Evolutionary conservation across 441 rosid genomes (phyloP), one percentile per base, ranked within the genome.

Genomic region (Arabidopsis lyrata): DNA sequence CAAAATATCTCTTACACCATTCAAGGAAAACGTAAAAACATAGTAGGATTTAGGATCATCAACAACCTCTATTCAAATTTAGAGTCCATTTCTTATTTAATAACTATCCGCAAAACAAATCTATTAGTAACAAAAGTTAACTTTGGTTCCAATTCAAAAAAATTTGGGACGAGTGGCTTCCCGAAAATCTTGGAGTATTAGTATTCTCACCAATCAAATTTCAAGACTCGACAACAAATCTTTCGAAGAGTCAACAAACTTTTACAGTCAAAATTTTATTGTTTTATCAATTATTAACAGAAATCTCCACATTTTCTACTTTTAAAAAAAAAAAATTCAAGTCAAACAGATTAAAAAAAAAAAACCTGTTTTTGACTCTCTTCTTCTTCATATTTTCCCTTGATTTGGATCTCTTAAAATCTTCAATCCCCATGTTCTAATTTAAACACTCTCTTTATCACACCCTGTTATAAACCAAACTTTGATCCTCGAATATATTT

Each of bases 361-460:
- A 68, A 31, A 0, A 56, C 59, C 53, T 57, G 42, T 49, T 31
- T 44, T 74, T 66, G 48, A 69, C 59, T 66, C 67, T 48, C 35
- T 60, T 54, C 49, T 29, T 73, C 73, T 58, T 57, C 52, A 29
- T 54, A 44, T 66, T 7, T 20, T 60, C 48, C 55, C 41, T 75
- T 78, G 80, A 75, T 80, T 66, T 68, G 66, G n/a, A 70, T 70
- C 79, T 73, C 77, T 44, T 45, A 59, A 53, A 74, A 61, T 75
- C 70, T 22, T 36, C 74, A 65, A 75, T 55, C 50, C 77, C 65
- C 72, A 71, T 66, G 56, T 11, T 78, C 71, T 11, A 42, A 44
- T 15, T 14, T 10, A 42, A 41, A 64, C 60, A 22, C 59, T 13
- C 63, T 55, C 73, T 31, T 61, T 22, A 24, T 20, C 36, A 27